Evolutionary conservation across 179 eudicot genomes (phyloP).

Genomic region (Beta lomatogona): DNA sequence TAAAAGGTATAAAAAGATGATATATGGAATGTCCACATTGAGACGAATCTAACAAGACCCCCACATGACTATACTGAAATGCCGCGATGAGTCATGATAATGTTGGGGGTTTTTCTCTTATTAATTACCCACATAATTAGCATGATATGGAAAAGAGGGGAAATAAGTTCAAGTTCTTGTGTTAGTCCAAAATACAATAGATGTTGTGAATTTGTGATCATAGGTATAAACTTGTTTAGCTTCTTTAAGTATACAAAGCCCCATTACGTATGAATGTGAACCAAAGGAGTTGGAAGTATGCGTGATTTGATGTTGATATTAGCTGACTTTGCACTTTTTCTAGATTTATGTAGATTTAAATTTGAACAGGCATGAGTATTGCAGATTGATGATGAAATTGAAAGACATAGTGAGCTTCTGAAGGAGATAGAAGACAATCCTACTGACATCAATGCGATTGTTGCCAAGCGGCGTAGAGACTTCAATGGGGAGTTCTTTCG

Average conservation of each 20-base stretch:
- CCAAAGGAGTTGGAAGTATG: not conserved
- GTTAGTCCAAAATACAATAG: not conserved
- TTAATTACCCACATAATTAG: not conserved
- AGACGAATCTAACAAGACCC: no score
- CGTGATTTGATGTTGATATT: not conserved
- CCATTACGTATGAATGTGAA: not conserved
- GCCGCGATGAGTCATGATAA: no score
- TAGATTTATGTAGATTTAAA: not conserved
- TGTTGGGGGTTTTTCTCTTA: not conserved
- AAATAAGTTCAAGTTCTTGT: not conserved
- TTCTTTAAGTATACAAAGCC: not conserved
- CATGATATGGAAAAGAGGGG: not conserved
- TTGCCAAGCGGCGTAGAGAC: slow-evolving; percentile 76
- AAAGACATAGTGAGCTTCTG: slow-evolving; percentile 67
- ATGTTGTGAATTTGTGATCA: not conserved
- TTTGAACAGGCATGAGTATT: slow-evolving; percentile 37
- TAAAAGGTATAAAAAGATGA: not conserved
- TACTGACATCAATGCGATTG: slow-evolving; percentile 78
- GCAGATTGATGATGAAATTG: slow-evolving; percentile 98
- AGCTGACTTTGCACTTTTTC: not conserved
- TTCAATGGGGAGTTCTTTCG: slow-evolving; percentile 79
- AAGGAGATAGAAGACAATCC: slow-evolving; percentile 81
- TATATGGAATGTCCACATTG: no score
- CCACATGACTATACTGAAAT: not conserved
- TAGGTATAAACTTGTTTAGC: not conserved